Evolutionary conservation across 2,329 filamentous ascomycete species (phyloP).

Genomic region (Achaetomium macrosporum): DNA sequence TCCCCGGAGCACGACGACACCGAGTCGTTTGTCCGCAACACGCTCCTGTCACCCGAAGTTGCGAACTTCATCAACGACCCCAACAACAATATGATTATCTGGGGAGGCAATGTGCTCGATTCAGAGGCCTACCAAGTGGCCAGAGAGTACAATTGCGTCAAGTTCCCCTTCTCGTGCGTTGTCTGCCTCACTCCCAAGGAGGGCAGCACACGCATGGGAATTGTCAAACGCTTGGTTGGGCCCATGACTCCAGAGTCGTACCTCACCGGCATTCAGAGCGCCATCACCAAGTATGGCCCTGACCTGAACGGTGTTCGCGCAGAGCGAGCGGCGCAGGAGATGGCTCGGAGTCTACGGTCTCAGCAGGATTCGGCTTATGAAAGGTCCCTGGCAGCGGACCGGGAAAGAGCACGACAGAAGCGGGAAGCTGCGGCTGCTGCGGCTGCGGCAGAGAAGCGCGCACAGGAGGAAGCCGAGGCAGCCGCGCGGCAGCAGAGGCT

Average conservation of each 20-base stretch:
- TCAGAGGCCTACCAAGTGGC: conserved; percentile 92
- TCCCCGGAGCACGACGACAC: conserved; percentile 96
- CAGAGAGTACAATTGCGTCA: conserved; percentile 79
- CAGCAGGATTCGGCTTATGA: conserved; percentile 94
- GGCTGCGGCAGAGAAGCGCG: conserved; percentile 59
- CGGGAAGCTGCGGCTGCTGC: conserved; percentile 68
- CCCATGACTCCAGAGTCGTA: conserved; percentile 65
- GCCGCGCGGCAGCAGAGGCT: conserved; percentile 44
- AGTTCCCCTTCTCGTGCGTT: conserved; percentile 83
- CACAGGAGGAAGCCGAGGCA: conserved; percentile 55
- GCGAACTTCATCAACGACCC: conserved; percentile 68
- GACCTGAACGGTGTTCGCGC: conserved; percentile 70
- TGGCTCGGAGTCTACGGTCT: conserved; percentile 71
- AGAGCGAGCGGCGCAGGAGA: conserved; percentile 71
- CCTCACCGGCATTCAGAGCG: conserved; percentile 65
- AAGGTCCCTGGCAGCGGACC: conserved; percentile 78
- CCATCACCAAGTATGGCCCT: conserved; percentile 69
- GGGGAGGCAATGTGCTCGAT: conserved; percentile 90
- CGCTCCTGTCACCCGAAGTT: conserved; percentile 70
- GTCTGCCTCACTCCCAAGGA: conserved; percentile 84
- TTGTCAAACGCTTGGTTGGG: conserved; percentile 72
- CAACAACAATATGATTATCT: conserved; percentile 74
- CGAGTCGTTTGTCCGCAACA: conserved; percentile 71
- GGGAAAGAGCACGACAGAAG: conserved; percentile 72
- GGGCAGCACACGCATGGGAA: conserved; percentile 82